Conservation (phyloP, 768 basidiomycete species). For the Suillus spraguei region DNA sequence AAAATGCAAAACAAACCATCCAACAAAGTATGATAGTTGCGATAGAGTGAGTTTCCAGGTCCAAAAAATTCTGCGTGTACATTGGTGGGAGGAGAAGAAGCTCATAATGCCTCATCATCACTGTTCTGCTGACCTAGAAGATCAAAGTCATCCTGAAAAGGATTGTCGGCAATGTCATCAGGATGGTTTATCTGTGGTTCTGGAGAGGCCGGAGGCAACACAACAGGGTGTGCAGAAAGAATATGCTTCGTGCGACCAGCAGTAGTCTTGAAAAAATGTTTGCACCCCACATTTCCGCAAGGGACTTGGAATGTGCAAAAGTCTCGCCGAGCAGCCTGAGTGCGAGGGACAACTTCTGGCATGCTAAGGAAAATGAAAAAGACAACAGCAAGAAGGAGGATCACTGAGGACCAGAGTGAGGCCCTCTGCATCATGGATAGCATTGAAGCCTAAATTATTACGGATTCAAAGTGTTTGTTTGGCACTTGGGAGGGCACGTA, state of each 20-base stretch:
- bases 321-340: neutral
- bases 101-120: neutral
- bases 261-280: neutral
- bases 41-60: constrained; percentile 9
- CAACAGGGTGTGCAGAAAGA: constrained; percentile 1
- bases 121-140: neutral
- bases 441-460: neutral
- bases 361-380: neutral
- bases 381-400: neutral
- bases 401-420: neutral
- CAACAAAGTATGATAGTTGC: constrained; percentile 10
- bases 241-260: constrained; percentile 1
- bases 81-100: neutral
- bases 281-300: neutral
- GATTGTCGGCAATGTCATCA: neutral
- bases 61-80: constrained; percentile 9
- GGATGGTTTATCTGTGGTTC: neutral
- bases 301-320: constrained; percentile 1
- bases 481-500: neutral
- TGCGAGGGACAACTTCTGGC: neutral
- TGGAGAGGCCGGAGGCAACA: constrained; percentile 1
- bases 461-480: constrained; percentile 3
- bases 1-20: constrained; percentile 8
- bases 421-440: neutral
- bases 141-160: neutral